These are phyloP conservation scores for Talaromyces proteolyticus DNA, from an alignment of 495 filamentous ascomycete genomes.

Conservation along the genomic window DNA sequence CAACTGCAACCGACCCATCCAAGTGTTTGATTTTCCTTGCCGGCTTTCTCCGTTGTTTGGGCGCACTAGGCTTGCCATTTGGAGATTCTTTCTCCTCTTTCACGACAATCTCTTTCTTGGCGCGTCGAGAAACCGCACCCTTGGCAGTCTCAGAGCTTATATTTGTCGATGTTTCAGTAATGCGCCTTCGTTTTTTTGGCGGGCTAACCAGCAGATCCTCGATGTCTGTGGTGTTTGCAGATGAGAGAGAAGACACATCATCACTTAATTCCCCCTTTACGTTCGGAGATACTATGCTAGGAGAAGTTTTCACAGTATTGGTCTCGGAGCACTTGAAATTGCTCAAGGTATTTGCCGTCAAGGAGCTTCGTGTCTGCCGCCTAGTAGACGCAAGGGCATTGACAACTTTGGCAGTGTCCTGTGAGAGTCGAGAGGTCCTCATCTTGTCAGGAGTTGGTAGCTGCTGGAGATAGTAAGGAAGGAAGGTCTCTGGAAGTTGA, in stretches of 20 bases:
- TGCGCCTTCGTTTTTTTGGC: conserved; percentile 48
- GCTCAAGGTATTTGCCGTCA: conserved; percentile 21
- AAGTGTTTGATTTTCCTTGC: conserved; percentile 57
- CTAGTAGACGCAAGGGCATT: conserved; percentile 36
- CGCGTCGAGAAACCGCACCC: not conserved
- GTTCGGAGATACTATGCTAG: not conserved
- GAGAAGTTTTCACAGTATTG: no score
- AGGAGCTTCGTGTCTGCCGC: conserved; percentile 31
- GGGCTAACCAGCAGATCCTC: conserved; percentile 52
- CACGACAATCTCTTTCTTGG: not conserved
- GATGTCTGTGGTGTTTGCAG: conserved; percentile 47
- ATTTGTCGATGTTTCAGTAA: conserved; percentile 10
- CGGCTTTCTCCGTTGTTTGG: conserved; percentile 51
- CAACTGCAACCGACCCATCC: conserved; percentile 46
- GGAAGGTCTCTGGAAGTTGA: not conserved
- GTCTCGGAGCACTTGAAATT: conserved; percentile 13
- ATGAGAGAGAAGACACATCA: conserved; percentile 32
- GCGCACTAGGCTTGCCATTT: conserved; percentile 18
- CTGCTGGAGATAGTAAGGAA: no score
- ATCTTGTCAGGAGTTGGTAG: no score
- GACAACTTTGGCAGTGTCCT: conserved; percentile 50
- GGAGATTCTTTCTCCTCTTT: conserved; percentile 9
- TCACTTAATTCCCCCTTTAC: conserved; percentile 9
- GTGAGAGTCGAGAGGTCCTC: conserved; percentile 56
- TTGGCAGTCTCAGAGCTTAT: conserved; percentile 6